These are phyloP conservation scores for Yamadazyma phyllophila DNA, from an alignment of 805 yeast genomes.

Conservation along the genomic window DNA sequence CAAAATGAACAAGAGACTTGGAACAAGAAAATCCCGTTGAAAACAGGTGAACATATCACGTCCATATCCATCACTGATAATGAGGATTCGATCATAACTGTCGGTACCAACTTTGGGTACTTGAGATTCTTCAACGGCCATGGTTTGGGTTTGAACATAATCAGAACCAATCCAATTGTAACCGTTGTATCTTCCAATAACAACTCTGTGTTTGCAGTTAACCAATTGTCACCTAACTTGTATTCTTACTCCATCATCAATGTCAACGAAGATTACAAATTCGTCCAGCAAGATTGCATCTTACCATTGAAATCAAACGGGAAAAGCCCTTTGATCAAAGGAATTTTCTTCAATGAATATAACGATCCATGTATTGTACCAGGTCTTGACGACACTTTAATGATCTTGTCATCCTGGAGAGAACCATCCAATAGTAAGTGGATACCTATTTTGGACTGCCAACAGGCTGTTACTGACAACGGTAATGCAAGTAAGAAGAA, in stretches of 20 bases:
- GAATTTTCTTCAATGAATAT: conserved; percentile 79
- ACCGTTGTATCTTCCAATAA: conserved; percentile 64
- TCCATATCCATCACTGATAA: conserved; percentile 56
- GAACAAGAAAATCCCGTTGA: conserved; percentile 60
- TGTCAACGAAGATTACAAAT: conserved; percentile 38
- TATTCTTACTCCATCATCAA: conserved; percentile 50
- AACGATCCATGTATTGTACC: conserved; percentile 86
- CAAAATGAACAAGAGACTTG: conserved; percentile 61
- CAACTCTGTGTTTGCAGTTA: conserved; percentile 51
- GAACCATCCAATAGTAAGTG: conserved; percentile 73
- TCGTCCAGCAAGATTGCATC: conserved; percentile 37
- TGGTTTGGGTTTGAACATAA: conserved; percentile 71
- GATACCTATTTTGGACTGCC: conserved; percentile 77
- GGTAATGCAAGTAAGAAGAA: conserved; percentile 48
- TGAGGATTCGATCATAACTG: conserved; percentile 46
- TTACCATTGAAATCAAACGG: conserved; percentile 30
- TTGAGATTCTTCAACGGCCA: conserved; percentile 65
- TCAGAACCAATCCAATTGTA: conserved; percentile 70
- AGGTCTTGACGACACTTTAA: conserved; percentile 71
- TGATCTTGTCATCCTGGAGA: conserved; percentile 78
- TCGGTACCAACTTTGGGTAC: conserved; percentile 76
- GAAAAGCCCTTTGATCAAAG: conserved; percentile 45
- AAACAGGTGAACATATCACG: conserved; percentile 58
- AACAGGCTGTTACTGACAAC: conserved; percentile 43
- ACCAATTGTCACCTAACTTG: conserved; percentile 32